Base-by-base conservation (phyloP, 257 asterid genomes). In the Gynochthodes officinalis region DNA sequence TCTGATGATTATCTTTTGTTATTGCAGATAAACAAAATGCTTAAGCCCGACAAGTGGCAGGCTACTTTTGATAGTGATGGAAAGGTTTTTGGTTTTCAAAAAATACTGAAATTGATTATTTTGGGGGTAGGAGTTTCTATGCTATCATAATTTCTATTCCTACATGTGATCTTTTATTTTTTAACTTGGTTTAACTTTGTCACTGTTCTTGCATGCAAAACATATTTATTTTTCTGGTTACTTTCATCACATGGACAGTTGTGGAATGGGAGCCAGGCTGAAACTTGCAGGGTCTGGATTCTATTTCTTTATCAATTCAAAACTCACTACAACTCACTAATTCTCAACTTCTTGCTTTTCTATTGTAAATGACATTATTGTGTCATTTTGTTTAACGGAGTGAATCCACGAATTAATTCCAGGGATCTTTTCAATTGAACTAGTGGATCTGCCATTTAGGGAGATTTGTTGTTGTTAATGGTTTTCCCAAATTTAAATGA, bases 31-130 rank as follows among this genome's bases (percentile, higher is more conserved):
- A 89, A 84, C 85, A 91, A 86, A 82, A 89, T 88, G 99, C 99
- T 94, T 79, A 94, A 89, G 89, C 97, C 95, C 66, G 97, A 89
- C 48, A 94, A 90, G 88, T 94, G 99, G 99, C 96, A 88, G 81
- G 80, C 99, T 8, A 86, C 89, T 71, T 94, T 94, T 77, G 97
- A 91, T 71, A 58, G 81, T 73, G 96, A 91, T 77, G 99, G 99
- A 79, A 94, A 87, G 90, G 78, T 88, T 84, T 85, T 83, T 68
- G 97, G 95, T 79, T 94, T 94, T 70, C 89, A 82, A 70, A 91
- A 84, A 80, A 96, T 86, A 73, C 90, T 94, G 80, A 94, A 91
- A 86, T 79, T 87, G 83, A 91, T 94, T 77, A 81, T 91, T 80
- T 82, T 91, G 61, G 99, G 99, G 92, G 99, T 94, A 87, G 81